Percentiles rank a stretch among this genome's conserved stretches.
These are phyloP conservation scores for Proliferodiscus dingleyae DNA, from an alignment of 2,329 filamentous ascomycete species.

Conservation along the genomic window DNA sequence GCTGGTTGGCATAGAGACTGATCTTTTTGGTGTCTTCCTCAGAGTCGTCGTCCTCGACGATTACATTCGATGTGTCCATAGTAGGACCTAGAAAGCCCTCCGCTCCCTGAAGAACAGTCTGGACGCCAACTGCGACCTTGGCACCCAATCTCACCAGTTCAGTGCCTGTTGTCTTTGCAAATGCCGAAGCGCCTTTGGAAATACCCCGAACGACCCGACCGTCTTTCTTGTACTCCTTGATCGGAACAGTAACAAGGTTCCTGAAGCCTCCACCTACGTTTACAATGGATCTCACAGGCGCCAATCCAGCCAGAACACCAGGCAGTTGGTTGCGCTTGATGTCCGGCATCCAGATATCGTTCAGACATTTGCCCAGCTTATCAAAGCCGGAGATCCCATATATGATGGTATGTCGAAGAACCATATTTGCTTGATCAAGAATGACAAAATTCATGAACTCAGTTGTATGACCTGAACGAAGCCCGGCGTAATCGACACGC, in stretches of 20 bases:
- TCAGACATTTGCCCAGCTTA: slow-evolving; percentile 79
- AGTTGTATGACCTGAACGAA: slow-evolving; percentile 88
- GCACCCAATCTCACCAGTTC: slow-evolving; percentile 93
- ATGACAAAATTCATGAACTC: slow-evolving; percentile 99
- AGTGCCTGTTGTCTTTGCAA: slow-evolving; percentile 88
- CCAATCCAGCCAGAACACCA: slow-evolving; percentile 80
- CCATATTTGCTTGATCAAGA: slow-evolving; percentile 81
- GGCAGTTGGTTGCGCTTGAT: slow-evolving; percentile 86
- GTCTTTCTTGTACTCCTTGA: slow-evolving; percentile 90
- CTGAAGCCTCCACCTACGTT: slow-evolving; percentile 85
- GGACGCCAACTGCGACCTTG: slow-evolving; percentile 90
- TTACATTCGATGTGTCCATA: slow-evolving; percentile 32
- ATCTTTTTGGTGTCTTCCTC: slow-evolving; percentile 73
- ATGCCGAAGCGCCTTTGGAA: slow-evolving; percentile 82
- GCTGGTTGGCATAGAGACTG: slow-evolving; percentile 90
- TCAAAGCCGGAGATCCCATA: slow-evolving; percentile 92
- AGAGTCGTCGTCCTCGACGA: slow-evolving; percentile 53
- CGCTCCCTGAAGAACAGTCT: slow-evolving; percentile 84
- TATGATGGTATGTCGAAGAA: slow-evolving; percentile 81
- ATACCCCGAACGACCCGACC: slow-evolving; percentile 88
- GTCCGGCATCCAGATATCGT: slow-evolving; percentile 95
- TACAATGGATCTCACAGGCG: slow-evolving; percentile 82
- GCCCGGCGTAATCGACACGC: slow-evolving; percentile 88
- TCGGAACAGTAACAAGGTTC: slow-evolving; percentile 82
- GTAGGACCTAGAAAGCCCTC: slow-evolving; percentile 66